phyloP scores from a whole-genome alignment of 305 asterid genomes.

The Galium porrigens region DNA sequence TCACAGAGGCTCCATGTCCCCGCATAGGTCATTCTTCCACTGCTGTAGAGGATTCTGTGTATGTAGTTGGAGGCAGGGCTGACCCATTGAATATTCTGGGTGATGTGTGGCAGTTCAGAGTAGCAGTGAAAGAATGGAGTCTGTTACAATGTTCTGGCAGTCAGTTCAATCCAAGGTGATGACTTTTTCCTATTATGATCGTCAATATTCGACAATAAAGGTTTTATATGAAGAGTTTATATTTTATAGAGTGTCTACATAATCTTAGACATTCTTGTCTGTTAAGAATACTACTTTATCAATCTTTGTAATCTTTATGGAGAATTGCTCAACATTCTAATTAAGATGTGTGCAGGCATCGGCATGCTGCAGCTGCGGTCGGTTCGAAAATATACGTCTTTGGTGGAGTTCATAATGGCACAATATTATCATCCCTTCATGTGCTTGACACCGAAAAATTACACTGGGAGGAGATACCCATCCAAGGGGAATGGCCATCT shows the following conservation, averaged over 20 bases:
- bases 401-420: slow-evolving; percentile 62
- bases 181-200: slow-evolving; percentile 2
- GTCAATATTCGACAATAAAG: background rate
- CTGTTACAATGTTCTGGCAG: slow-evolving; percentile 53
- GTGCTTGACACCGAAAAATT: slow-evolving; percentile 48
- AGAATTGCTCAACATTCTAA: background rate
- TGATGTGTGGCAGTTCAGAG: slow-evolving; percentile 64
- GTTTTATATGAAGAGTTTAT: background rate
- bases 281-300: background rate
- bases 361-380: slow-evolving; percentile 71
- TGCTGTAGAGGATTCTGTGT: slow-evolving; percentile 43
- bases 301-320: background rate
- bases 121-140: slow-evolving; percentile 45
- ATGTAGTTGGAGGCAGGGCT: slow-evolving; percentile 85
- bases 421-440: slow-evolving; percentile 43
- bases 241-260: background rate
- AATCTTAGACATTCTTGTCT: background rate
- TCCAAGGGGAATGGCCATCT: slow-evolving; percentile 53
- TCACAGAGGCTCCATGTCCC: slow-evolving; percentile 54
- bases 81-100: slow-evolving; percentile 66
- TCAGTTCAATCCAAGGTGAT: slow-evolving; percentile 62
- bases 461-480: slow-evolving; percentile 52
- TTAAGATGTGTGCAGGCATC: slow-evolving; percentile 49
- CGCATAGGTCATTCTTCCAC: slow-evolving; percentile 80
- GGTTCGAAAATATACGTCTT: slow-evolving; percentile 62